These are phyloP conservation scores for Coniochaeta hoffmannii DNA, from an alignment of 2,329 filamentous ascomycete genomes.

Conservation along the genomic window DNA sequence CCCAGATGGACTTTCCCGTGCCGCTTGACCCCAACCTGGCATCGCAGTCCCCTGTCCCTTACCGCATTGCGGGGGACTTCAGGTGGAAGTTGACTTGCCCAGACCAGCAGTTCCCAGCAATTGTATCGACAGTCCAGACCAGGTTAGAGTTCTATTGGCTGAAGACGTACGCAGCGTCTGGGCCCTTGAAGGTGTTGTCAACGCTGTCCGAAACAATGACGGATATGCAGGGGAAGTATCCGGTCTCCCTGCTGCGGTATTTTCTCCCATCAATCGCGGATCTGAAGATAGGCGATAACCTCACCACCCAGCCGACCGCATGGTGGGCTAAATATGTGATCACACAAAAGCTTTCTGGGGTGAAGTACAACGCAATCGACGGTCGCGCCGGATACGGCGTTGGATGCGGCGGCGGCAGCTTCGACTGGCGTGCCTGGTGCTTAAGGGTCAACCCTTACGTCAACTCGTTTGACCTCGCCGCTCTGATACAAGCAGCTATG, in stretches of 20 bases:
- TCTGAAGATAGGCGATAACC: not conserved
- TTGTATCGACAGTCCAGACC: not conserved
- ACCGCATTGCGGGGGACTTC: not conserved
- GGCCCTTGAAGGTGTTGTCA: not conserved
- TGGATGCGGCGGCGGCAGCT: not conserved
- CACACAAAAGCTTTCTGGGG: not conserved
- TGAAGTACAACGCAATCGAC: not conserved
- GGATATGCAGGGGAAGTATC: not conserved
- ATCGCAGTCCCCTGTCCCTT: not conserved
- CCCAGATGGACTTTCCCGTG: not conserved
- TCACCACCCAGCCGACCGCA: not conserved
- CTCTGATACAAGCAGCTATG: not conserved
- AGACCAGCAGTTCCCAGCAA: not conserved
- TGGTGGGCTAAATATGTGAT: not conserved
- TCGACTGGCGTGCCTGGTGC: not conserved
- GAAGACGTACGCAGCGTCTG: not conserved
- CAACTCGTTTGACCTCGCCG: not conserved
- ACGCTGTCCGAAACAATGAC: not conserved
- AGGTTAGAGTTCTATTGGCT: not conserved
- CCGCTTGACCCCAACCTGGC: not conserved
- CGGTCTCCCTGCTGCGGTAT: not conserved
- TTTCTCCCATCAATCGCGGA: not conserved
- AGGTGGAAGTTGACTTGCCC: not conserved
- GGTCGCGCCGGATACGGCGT: not conserved
- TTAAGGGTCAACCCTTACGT: not conserved